Base-by-base conservation (phyloP, 495 filamentous ascomycete species). In the Hypoxylon subgilvum region DNA sequence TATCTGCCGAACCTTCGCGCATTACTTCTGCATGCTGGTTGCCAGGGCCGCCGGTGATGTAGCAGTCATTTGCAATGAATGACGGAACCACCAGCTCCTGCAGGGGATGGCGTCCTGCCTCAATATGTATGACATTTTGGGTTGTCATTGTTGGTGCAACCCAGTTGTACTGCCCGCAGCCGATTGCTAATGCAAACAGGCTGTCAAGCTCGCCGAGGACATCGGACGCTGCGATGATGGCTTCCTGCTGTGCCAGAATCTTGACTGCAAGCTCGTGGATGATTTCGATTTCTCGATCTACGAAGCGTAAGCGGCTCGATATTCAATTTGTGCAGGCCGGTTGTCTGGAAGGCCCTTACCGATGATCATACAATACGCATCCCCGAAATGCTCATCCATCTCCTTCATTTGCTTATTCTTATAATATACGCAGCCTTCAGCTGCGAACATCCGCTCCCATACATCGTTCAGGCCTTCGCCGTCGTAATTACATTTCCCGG, bases 261-360 rank as follows among this genome's bases (percentile, higher is more conserved):
- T 75, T 76, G 22, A 89, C 84, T 1, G 90, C 85, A 23, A 97
- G 80, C 10, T 86, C 79, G 70, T 96, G 86, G 3, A 93, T 82
- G 18, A 98, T 87, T 63, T 96, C 89, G 47, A 97, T 95, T 65
- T 97, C 94, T 50, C 84, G 88, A 64, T 97, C 94, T 92, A 46
- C 2, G 3, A 21, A 1, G 44, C 46, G 57, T 75, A 18, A 77
- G 59, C 43, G 36, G n/a, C 13, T 43, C 4, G 2, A 13, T 34
- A 10, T 6, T 13, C 7, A 21, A 1, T 3, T 12, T 52, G n/a
- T n/a, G n/a, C n/a, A n/a, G n/a, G n/a, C n/a, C n/a, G n/a, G n/a
- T n/a, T n/a, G n/a, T n/a, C n/a, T n/a, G n/a, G n/a, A n/a, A n/a
- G n/a, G n/a, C n/a, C n/a, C 81, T 68, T 77, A 92, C 91, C 89